Evolutionary conservation across 495 filamentous ascomycete genomes (phyloP).

Genomic region (Apodospora peruviana): DNA sequence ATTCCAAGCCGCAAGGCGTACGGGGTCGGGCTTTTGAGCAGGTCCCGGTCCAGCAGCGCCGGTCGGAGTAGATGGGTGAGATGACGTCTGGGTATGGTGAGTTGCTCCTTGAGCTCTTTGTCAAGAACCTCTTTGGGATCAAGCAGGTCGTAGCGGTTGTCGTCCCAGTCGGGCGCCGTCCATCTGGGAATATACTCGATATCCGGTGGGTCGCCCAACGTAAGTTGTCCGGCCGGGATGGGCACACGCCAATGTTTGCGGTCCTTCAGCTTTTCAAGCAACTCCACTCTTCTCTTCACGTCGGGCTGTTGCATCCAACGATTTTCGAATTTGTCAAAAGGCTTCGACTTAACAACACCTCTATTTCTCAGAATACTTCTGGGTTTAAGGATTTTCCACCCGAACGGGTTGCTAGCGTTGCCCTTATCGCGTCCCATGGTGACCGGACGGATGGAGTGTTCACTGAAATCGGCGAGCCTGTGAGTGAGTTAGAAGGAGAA

Average conservation of each 20-base stretch:
- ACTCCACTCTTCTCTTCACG: background rate
- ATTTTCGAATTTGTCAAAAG: no score
- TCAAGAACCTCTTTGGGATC: background rate
- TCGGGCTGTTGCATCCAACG: no score
- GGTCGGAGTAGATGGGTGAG: conserved; percentile 16
- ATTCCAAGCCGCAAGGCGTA: conserved; percentile 32
- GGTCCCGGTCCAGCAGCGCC: conserved; percentile 22
- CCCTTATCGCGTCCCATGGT: no score
- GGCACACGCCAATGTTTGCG: background rate
- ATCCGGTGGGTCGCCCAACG: background rate
- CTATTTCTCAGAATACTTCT: no score
- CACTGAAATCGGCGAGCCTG: no score
- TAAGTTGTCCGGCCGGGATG: background rate
- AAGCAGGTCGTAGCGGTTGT: background rate
- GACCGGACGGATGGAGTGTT: no score
- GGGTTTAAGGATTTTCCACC: no score
- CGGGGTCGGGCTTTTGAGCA: conserved; percentile 17
- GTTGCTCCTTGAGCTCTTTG: background rate
- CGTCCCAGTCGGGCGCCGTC: background rate
- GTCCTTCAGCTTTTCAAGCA: background rate
- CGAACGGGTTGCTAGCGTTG: no score
- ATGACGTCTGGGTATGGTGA: conserved; percentile 9
- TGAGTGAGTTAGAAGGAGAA: no score
- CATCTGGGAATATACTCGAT: background rate
- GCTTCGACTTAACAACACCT: no score